Evolutionary conservation across 306 rosid genomes (phyloP).

Genomic region (Cucurbita ficifolia): DNA sequence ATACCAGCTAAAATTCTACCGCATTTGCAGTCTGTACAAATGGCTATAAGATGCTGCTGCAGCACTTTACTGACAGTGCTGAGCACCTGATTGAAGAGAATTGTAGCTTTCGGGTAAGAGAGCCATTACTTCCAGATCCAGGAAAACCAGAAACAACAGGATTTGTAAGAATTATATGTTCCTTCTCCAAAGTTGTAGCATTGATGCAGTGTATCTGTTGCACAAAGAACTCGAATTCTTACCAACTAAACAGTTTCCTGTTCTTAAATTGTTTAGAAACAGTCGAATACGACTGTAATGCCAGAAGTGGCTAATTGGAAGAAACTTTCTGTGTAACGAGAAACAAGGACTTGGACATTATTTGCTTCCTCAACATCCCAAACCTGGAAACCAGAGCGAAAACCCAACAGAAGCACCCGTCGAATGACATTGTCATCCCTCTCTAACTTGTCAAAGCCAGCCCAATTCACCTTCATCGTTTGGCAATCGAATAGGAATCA

Average conservation of each 20-base stretch:
- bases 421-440: slow-evolving; percentile 36
- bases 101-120: slow-evolving; percentile 47
- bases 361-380: slow-evolving; percentile 96
- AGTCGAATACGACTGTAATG: neutral
- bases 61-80: slow-evolving; percentile 44
- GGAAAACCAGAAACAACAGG: slow-evolving; percentile 45
- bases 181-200: slow-evolving; percentile 63
- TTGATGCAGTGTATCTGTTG: slow-evolving; percentile 84
- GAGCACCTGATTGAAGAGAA: slow-evolving; percentile 37
- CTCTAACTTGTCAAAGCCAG: slow-evolving; percentile 90
- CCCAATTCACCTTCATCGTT: slow-evolving; percentile 69
- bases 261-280: neutral
- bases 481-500: neutral
- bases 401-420: slow-evolving; percentile 76
- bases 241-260: neutral
- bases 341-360: slow-evolving; percentile 66
- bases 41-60: slow-evolving; percentile 43
- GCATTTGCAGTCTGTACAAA: slow-evolving; percentile 80
- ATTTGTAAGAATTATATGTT: slow-evolving; percentile 69
- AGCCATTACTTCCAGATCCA: too few relatives aligned
- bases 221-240: neutral
- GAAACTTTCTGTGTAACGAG: too few relatives aligned
- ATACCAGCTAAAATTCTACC: too few relatives aligned
- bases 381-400: slow-evolving; percentile 84
- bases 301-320: slow-evolving; percentile 17